Evolutionary conservation across 768 basidiomycete species (phyloP), one percentile per base, ranked within the genome.

Genomic region (Mycena crocata): DNA sequence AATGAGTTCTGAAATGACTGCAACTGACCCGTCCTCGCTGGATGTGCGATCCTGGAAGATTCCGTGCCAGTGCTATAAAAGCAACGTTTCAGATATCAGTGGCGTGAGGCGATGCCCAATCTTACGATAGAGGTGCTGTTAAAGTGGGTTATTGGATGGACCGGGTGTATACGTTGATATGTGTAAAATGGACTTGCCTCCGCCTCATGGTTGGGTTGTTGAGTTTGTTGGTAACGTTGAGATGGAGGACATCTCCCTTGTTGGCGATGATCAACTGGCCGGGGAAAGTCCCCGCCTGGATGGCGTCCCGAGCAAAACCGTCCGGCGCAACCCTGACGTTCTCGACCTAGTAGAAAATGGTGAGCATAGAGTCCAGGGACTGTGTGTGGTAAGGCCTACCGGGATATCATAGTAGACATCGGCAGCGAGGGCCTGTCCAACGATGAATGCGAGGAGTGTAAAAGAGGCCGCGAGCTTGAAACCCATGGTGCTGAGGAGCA

Each of bases 61-160:
- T 9, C 49, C 49, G 32, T 50, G 49, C 49, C 49, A 50, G 31
- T 50, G 49, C 49, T 50, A n/a, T n/a, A n/a, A n/a, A n/a, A n/a
- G n/a, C n/a, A n/a, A n/a, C n/a, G n/a, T n/a, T n/a, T n/a, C n/a
- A n/a, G n/a, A n/a, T 10, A 26, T 32, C 48, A 30, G 19, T 28
- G n/a, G 2, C 12, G 13, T 46, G 2, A 44, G 42, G 5, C 45
- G 24, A 26, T 21, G 45, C 15, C 15, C 2, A 26, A 26, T n/a
- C 45, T 24, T 46, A 46, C 45, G 45, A 46, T 46, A 14, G 24
- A 26, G 8, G 45, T 46, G 40, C 40, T 42, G 40, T 5, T 5
- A 42, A 21, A 5, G 17, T 37, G 40, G 6, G 40, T 42, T 21
- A 42, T n/a, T n/a, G n/a, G n/a, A n/a, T n/a, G 40, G 6, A 9